These are phyloP conservation scores for Aspergillus transmontanensis DNA, from an alignment of 2,329 filamentous ascomycete genomes.

Conservation along the genomic window DNA sequence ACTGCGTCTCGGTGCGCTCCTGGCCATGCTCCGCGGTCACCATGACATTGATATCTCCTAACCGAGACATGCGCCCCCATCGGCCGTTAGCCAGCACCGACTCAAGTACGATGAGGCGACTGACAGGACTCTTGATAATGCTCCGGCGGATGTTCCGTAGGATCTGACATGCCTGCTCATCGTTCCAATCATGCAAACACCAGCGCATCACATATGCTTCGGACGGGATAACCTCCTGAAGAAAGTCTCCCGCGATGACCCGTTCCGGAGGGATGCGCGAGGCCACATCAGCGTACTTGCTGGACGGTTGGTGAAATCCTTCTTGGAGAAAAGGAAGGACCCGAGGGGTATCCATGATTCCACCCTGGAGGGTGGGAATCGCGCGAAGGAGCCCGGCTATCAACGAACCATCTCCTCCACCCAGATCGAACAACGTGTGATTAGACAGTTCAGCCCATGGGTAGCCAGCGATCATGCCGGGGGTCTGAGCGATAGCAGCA, in stretches of 20 bases:
- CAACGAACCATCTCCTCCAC: not conserved
- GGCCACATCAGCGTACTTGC: not conserved
- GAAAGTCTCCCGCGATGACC: not conserved
- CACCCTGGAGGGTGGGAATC: not conserved
- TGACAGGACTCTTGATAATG: not conserved
- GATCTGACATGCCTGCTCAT: not conserved
- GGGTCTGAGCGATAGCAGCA: not conserved
- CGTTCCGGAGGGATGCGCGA: not conserved
- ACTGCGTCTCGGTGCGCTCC: too few species aligned
- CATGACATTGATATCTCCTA: not conserved
- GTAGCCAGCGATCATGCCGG: not conserved
- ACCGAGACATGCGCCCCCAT: not conserved
- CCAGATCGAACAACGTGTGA: not conserved
- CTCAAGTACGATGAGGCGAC: not conserved
- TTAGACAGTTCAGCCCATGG: not conserved
- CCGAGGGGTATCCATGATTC: not conserved
- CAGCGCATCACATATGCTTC: not conserved
- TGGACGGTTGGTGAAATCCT: not conserved
- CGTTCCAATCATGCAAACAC: slow-evolving; percentile 6
- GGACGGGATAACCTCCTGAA: not conserved
- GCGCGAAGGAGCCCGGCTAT: not conserved
- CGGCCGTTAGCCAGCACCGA: not conserved
- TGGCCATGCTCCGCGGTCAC: too few species aligned
- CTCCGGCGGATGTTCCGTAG: not conserved
- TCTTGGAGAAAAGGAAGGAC: not conserved